Conservation (phyloP, 2,329 filamentous ascomycete genomes). For the Talaromyces atroroseus region DNA sequence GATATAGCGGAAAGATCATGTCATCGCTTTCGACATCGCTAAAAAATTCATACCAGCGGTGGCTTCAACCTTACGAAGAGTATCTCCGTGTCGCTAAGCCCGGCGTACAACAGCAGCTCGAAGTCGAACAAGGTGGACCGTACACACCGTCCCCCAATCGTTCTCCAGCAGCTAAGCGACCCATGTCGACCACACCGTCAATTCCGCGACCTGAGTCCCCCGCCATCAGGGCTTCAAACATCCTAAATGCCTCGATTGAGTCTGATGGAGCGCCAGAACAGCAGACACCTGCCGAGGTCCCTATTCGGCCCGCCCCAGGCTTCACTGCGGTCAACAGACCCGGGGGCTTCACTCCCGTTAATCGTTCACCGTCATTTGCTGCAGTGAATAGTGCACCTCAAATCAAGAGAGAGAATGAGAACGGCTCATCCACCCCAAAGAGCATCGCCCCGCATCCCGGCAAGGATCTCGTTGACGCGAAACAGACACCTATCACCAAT, state of each 20-base stretch:
- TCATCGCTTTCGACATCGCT: conserved; percentile 94
- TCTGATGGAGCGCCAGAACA: conserved; percentile 28
- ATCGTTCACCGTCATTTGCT: conserved; percentile 43
- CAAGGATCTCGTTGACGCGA: conserved; percentile 9
- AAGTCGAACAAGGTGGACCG: conserved; percentile 87
- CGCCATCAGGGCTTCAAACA: conserved; percentile 52
- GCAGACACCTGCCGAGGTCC: conserved; percentile 31
- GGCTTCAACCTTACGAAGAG: conserved; percentile 94
- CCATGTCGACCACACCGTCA: conserved; percentile 38
- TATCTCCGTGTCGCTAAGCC: conserved; percentile 88
- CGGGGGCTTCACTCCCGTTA: conserved; percentile 56
- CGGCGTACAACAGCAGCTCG: conserved; percentile 91
- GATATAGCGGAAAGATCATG: conserved; percentile 99
- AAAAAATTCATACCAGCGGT: conserved; percentile 96
- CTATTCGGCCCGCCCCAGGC: conserved; percentile 43
- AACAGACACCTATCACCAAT: conserved; percentile 46
- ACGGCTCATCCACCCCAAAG: conserved; percentile 55
- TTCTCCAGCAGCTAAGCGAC: conserved; percentile 61
- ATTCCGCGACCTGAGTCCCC: conserved; percentile 61
- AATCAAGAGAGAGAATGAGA: conserved; percentile 50
- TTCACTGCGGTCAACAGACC: conserved; percentile 68
- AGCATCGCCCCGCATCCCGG: conserved; percentile 56
- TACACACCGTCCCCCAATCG: conserved; percentile 72
- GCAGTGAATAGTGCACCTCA: conserved; percentile 35
- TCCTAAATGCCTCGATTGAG: conserved; percentile 51